Base-by-base conservation (phyloP, 192 early-diverging fungal genomes). In the Entomortierella parvispora region DNA sequence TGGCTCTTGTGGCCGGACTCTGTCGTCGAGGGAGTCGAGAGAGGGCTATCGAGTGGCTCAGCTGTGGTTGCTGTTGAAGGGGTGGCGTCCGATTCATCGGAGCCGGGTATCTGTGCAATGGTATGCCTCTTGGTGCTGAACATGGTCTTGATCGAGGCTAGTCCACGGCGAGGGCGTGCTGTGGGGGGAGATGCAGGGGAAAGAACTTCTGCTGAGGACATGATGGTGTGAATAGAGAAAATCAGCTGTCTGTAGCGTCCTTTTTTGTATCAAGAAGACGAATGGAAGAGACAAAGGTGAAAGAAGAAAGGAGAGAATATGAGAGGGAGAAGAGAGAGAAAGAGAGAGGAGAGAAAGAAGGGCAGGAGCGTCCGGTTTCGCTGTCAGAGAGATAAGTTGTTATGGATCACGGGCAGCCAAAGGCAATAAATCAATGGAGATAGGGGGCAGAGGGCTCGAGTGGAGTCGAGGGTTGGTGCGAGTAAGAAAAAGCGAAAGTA, bases 131-230 rank as follows among this genome's bases (percentile, higher is more conserved):
- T 76, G 47, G 72, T 56, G 53, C 57, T 59, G 57, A 76, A 76
- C 59, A 76, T 68, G 32, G 65, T 68, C 60, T 76, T 76, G 65
- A 76, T 62, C 17, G 72, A 76, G 9, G 72, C 64, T 11, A 76
- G 48, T 2, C 72, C 72, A 10, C 72, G 64, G 45, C 59, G 66
- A n/a, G 72, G 72, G n/a, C 47, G 47, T 37, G 6, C 9, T 22
- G 40, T 9, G 20, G 45, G 15, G 22, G 70, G 62, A 18, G 37
- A 12, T 40, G 37, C 5, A 5, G 37, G 37, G 12, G 49, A 15
- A 34, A 66, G 43, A 40, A 62, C 63, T 28, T 65, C 52, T 63
- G 59, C 52, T 42, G 72, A 51, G 20, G 59, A 76, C 59, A 62
- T 68, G 46, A 18, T 65, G 34, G 47, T 28, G 46, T 45, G 11